Evolutionary conservation across 805 yeast species (phyloP).

Genomic region (Lipomyces kockii): DNA sequence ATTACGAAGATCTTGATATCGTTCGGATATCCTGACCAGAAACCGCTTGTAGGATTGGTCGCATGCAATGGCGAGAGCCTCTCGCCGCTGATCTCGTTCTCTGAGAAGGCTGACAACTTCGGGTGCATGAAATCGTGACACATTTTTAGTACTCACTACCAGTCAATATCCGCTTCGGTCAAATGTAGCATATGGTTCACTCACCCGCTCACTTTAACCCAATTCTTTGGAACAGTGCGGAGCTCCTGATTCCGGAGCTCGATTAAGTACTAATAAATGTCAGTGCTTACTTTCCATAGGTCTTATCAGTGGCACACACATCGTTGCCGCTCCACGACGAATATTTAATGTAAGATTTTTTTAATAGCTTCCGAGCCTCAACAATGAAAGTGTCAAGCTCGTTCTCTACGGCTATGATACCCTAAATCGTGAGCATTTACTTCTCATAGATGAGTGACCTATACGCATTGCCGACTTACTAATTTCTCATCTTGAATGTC

Average conservation of each 20-base stretch:
- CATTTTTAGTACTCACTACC: conserved; percentile 53
- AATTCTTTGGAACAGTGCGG: conserved; percentile 66
- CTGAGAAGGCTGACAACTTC: conserved; percentile 56
- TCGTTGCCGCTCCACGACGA: conserved; percentile 63
- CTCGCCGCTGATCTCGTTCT: conserved; percentile 64
- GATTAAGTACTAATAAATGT: conserved; percentile 58
- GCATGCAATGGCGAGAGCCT: conserved; percentile 53
- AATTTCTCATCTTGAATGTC: conserved; percentile 50
- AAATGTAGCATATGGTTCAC: not conserved
- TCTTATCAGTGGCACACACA: conserved; percentile 2
- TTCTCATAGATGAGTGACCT: conserved; percentile 26
- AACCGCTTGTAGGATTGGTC: conserved; percentile 54
- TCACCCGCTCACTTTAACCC: conserved; percentile 72
- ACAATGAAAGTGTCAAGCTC: conserved; percentile 60
- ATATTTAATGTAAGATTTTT: conserved; percentile 51
- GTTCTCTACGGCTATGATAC: conserved; percentile 52
- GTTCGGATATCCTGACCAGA: conserved; percentile 48
- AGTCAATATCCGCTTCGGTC: not conserved
- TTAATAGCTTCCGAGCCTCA: conserved; percentile 52
- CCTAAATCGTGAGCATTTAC: conserved; percentile 43
- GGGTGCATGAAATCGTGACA: conserved; percentile 77
- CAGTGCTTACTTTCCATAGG: not conserved
- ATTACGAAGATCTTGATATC: conserved; percentile 49
- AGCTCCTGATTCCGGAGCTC: conserved; percentile 70
- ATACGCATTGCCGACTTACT: conserved; percentile 45